Percentiles rank a stretch among this genome's conserved stretches.
phyloP scores from a whole-genome alignment of 2,329 filamentous ascomycete genomes.

The Didymella arachidicola region DNA sequence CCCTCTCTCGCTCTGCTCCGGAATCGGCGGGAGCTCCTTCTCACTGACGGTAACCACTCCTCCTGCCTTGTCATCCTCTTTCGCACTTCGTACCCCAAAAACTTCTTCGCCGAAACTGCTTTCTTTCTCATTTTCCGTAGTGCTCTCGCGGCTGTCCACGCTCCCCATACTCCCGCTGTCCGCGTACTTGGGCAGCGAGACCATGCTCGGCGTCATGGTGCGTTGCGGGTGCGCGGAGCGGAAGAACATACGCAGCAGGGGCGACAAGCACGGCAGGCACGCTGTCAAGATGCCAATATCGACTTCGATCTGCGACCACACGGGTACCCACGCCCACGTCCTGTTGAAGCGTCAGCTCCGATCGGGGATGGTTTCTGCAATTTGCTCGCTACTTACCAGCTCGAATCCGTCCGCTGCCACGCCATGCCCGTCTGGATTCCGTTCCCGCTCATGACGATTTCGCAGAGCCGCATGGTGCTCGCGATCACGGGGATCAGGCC shows the following conservation, averaged over 20 bases:
- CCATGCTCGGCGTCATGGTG: conserved; percentile 20
- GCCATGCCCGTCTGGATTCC: conserved; percentile 17
- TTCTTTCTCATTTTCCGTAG: not conserved
- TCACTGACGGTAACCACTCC: not conserved
- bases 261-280: conserved; percentile 38
- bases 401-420: conserved; percentile 34
- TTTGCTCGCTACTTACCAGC: conserved; percentile 22
- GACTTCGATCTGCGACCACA: conserved; percentile 46
- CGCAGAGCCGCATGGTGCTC: conserved; percentile 38
- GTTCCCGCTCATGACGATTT: conserved; percentile 32
- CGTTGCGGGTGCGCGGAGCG: conserved; percentile 22
- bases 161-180: conserved; percentile 22
- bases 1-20: not conserved
- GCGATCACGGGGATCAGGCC: conserved; percentile 39
- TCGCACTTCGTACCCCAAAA: no score
- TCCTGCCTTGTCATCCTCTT: not conserved
- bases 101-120: no score
- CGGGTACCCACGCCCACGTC: conserved; percentile 38
- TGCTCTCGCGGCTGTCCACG: conserved; percentile 1
- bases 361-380: no score
- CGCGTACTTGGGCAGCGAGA: conserved; percentile 27
- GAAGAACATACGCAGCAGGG: conserved; percentile 35
- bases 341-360: not conserved
- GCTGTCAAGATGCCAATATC: conserved; percentile 40
- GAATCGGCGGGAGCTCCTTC: conserved; percentile 8